Conservation (phyloP, 192 early-diverging fungal genomes). For the Radiomyces spectabilis region DNA sequence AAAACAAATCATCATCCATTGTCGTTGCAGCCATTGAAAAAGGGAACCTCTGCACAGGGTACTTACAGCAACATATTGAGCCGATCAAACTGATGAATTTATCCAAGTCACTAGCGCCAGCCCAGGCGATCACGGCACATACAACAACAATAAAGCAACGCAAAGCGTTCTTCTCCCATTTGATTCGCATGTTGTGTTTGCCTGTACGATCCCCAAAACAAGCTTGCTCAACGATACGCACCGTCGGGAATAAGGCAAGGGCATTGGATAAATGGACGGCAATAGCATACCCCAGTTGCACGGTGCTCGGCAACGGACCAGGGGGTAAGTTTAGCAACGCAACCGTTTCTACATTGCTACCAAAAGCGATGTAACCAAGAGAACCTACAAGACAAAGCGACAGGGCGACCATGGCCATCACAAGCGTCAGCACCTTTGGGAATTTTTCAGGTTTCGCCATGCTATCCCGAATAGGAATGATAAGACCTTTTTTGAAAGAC, state of each 20-base stretch:
- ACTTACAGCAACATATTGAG: constrained; percentile 57
- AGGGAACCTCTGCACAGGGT: no score
- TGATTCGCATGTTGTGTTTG: constrained; percentile 52
- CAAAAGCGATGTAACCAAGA: constrained; percentile 76
- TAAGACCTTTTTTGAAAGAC: constrained; percentile 21
- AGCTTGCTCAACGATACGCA: constrained; percentile 79
- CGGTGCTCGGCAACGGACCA: constrained; percentile 48
- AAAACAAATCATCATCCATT: background rate
- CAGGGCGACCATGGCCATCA: constrained; percentile 61
- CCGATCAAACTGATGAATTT: constrained; percentile 84
- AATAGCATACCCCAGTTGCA: constrained; percentile 80
- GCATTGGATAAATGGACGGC: constrained; percentile 88
- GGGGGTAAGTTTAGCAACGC: constrained; percentile 78
- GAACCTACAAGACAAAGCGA: constrained; percentile 71
- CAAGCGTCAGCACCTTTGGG: constrained; percentile 58
- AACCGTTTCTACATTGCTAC: constrained; percentile 69
- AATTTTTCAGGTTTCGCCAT: constrained; percentile 91
- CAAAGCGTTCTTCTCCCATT: constrained; percentile 71
- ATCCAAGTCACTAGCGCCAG: constrained; percentile 74
- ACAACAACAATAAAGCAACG: constrained; percentile 54
- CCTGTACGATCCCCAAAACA: constrained; percentile 58
- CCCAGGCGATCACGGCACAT: constrained; percentile 59
- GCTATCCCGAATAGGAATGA: constrained; percentile 65
- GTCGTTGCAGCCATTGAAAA: background rate
- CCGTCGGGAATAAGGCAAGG: constrained; percentile 79